Conservation (phyloP, 1,284 basidiomycete species). For the Athelia sp. region DNA sequence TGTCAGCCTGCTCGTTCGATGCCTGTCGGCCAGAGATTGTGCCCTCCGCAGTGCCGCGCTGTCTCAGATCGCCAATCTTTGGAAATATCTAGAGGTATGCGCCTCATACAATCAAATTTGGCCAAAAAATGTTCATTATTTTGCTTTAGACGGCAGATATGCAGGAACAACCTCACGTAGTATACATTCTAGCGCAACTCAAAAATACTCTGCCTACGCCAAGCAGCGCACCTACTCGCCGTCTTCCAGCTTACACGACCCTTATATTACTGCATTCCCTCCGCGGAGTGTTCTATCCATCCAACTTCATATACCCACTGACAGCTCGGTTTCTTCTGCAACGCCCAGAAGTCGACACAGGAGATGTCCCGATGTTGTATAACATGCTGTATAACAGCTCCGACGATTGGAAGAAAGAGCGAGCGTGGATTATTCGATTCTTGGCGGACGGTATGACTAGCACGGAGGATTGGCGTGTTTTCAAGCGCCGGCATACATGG, state of each 20-base stretch:
- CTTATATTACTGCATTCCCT: conserved; percentile 79
- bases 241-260: conserved; percentile 72
- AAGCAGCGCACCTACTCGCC: conserved; percentile 30
- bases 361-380: conserved; percentile 84
- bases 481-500: conserved; percentile 84
- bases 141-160: conserved; percentile 54
- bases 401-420: conserved; percentile 79
- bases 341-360: conserved; percentile 67
- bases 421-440: conserved; percentile 85
- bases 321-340: conserved; percentile 82
- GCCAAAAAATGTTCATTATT: conserved; percentile 2
- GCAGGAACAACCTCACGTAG: conserved; percentile 76
- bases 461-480: conserved; percentile 74
- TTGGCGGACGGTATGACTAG: conserved; percentile 76
- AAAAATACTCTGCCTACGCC: conserved; percentile 50
- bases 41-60: conserved; percentile 55
- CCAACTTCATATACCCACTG: conserved; percentile 76
- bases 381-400: conserved; percentile 78
- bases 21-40: conserved; percentile 65
- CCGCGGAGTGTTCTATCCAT: conserved; percentile 75
- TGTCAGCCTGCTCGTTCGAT: conserved; percentile 69
- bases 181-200: conserved; percentile 72
- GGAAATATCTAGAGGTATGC: conserved; percentile 51
- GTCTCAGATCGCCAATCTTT: conserved; percentile 48
- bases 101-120: background rate